Conservation (phyloP, 23 red algal species). For the Gracilariopsis chorda region DNA sequence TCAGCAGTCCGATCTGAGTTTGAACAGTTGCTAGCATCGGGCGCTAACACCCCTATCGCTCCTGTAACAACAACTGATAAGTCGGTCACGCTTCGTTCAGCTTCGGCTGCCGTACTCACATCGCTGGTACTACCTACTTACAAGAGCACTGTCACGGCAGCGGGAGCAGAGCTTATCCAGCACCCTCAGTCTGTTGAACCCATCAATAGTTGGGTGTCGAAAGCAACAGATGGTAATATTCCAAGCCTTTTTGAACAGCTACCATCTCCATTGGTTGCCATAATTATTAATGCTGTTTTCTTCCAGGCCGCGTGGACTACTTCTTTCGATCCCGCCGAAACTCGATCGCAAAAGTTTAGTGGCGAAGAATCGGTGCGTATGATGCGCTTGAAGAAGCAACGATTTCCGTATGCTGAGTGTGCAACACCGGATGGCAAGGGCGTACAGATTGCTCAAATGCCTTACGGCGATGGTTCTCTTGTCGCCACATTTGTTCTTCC, state of each 20-base stretch:
- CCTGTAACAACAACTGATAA: neutral
- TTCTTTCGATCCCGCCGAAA: neutral
- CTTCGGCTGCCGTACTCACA: neutral
- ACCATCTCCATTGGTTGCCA: neutral
- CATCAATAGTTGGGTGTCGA: slow-evolving; percentile 13
- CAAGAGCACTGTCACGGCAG: neutral
- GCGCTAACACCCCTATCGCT: neutral
- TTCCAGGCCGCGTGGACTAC: slow-evolving; percentile 41
- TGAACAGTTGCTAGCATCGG: neutral
- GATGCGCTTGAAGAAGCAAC: neutral
- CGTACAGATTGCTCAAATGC: slow-evolving; percentile 7
- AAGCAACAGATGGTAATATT: slow-evolving; percentile 19
- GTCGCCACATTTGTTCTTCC: slow-evolving; percentile 28
- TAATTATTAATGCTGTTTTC: slow-evolving; percentile 47
- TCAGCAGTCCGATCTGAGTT: neutral
- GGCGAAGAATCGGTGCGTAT: neutral
- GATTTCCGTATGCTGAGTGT: slow-evolving; percentile 10
- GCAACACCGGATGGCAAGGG: neutral
- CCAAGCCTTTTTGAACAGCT: neutral
- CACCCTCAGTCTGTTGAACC: neutral
- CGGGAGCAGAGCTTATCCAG: neutral
- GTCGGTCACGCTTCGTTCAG: neutral
- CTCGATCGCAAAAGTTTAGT: neutral
- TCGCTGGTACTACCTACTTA: neutral
- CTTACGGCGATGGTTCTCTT: slow-evolving; percentile 4